Conservation (phyloP, 768 basidiomycete genomes). For the Boletales sp. region DNA sequence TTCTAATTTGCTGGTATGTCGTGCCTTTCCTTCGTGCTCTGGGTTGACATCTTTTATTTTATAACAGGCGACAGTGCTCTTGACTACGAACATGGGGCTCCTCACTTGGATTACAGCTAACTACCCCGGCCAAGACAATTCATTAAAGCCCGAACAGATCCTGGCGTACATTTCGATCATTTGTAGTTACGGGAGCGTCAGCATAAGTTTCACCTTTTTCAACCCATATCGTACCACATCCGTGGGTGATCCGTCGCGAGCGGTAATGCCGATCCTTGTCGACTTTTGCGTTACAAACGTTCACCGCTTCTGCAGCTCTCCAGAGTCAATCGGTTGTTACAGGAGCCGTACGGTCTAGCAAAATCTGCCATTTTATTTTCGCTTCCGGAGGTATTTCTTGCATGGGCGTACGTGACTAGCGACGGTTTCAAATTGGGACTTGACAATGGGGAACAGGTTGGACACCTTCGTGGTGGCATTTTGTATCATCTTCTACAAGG, state of each 20-base stretch:
- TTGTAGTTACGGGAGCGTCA: constrained; percentile 27
- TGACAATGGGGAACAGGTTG: constrained; percentile 22
- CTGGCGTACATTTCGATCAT: constrained; percentile 27
- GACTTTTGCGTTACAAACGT: not conserved
- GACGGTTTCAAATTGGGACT: not conserved
- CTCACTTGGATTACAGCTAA: constrained; percentile 15
- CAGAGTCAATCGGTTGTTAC: constrained; percentile 23
- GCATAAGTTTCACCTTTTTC: constrained; percentile 27
- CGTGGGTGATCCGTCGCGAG: constrained; percentile 28
- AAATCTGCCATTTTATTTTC: constrained; percentile 38
- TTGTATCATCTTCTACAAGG: constrained; percentile 26
- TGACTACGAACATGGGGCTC: constrained; percentile 22
- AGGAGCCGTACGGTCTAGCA: constrained; percentile 29
- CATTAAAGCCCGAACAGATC: constrained; percentile 21
- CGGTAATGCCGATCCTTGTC: constrained; percentile 11
- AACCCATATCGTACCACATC: constrained; percentile 32
- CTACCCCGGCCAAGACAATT: not conserved
- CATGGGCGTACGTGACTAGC: constrained; percentile 33
- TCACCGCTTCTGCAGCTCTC: constrained; percentile 17
- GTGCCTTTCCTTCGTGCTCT: not conserved
- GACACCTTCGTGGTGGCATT: constrained; percentile 33
- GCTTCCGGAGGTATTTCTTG: constrained; percentile 38
- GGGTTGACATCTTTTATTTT: not conserved
- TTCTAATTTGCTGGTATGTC: constrained; percentile 26
- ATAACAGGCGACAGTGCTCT: constrained; percentile 26